Evolutionary conservation across 2,329 filamentous ascomycete species (phyloP).

Genomic region (Aspergillus ibericus): DNA sequence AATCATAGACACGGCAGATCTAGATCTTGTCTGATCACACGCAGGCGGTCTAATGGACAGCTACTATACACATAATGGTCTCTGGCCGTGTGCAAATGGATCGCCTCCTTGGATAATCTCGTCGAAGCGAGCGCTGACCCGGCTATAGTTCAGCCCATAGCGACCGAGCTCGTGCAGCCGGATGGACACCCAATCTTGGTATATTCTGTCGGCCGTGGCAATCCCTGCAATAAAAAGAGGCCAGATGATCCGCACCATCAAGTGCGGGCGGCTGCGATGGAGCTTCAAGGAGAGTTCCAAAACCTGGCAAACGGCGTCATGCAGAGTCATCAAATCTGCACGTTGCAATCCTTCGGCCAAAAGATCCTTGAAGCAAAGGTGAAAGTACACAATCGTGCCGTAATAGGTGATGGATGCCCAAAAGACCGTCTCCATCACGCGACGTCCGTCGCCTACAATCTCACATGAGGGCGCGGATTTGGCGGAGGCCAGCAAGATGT

Average conservation of each 20-base stretch:
- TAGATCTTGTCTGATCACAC: not conserved
- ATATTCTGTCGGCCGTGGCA: slow-evolving; percentile 26
- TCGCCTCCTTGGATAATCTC: slow-evolving; percentile 24
- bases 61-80: not conserved
- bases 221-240: slow-evolving; percentile 28
- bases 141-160: slow-evolving; percentile 26
- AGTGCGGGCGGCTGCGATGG: slow-evolving; percentile 22
- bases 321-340: slow-evolving; percentile 15
- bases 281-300: slow-evolving; percentile 26
- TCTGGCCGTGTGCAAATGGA: slow-evolving; percentile 9
- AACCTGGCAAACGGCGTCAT: slow-evolving; percentile 21
- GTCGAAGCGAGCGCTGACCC: slow-evolving; percentile 23
- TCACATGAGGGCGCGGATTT: slow-evolving; percentile 20
- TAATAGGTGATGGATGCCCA: slow-evolving; percentile 27
- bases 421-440: slow-evolving; percentile 27
- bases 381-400: slow-evolving; percentile 25
- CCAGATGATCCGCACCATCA: slow-evolving; percentile 28
- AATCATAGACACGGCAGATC: not conserved
- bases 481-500: slow-evolving; percentile 22
- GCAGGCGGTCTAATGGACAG: not conserved
- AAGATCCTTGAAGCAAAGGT: slow-evolving; percentile 24
- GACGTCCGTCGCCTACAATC: slow-evolving; percentile 16
- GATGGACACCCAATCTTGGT: slow-evolving; percentile 31
- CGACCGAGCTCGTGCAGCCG: slow-evolving; percentile 25
- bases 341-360: slow-evolving; percentile 5